Evolutionary conservation across 805 yeast genomes (phyloP), one percentile per base, ranked within the genome.

Genomic region (Wickerhamomyces subpelliculosus): DNA sequence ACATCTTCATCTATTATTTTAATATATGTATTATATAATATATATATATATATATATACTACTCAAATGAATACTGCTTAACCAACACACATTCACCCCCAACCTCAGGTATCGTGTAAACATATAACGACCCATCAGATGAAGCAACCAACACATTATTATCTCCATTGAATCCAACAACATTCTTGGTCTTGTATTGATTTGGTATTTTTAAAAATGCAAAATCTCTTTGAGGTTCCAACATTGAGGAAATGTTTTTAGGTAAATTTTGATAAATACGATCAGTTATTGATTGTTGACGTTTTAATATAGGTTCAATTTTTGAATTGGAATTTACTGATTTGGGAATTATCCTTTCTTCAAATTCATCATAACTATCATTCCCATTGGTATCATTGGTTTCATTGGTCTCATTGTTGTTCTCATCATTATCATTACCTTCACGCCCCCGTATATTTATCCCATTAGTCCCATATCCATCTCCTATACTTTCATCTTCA

Each of bases 61-160:
- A 39, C 19, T 47, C 45, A 25, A 52, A 34, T 2, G 71, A 62
- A 44, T 70, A 70, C 46, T 76, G 82, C 39, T 71, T 70, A 44
- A 74, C 60, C 39, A 78, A 56, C 10, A 75, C 74, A 56, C 85
- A 78, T 46, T 77, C 83, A 2, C 86, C 86, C 1, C 85, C 86
- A 30, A 77, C 51, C 36, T 70, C 76, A 11, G 80, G 84, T 20
- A 79, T 60, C 3, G 72, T 72, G 49, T 76, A 78, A 2, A 73
- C 68, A 38, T 70, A 71, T 35, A 74, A 69, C 33, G 67, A 61
- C 0, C 84, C 83, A 36, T 68, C 73, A 1, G 68, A 61, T 0
- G 80, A 74, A 3, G 72, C 72, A 4, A 75, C 77, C 50, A 67
- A 67, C 22, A 64, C 65, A 50, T 62, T 70, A 39, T 21, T 51